A percentile compares a stretch with the other conserved stretches of the same genome.
phyloP scores from a whole-genome alignment of 768 basidiomycete genomes.

The Lactifluus volemus region DNA sequence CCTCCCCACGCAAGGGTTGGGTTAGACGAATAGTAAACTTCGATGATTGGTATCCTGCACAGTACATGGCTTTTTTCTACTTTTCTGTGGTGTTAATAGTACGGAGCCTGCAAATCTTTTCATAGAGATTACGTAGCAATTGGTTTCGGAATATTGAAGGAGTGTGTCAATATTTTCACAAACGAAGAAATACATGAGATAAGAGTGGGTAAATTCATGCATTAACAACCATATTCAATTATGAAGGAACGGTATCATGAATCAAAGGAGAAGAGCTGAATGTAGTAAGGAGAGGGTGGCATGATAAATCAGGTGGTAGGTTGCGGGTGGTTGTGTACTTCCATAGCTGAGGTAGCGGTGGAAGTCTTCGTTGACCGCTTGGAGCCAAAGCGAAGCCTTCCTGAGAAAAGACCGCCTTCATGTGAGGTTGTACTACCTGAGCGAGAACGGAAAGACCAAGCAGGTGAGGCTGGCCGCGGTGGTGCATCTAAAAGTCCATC shows the following conservation, averaged over 20 bases:
- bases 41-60: background rate
- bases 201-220: slow-evolving; percentile 10
- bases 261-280: background rate
- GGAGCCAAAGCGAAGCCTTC: slow-evolving; percentile 70
- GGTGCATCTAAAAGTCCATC: slow-evolving; percentile 46
- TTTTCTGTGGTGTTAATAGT: background rate
- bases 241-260: slow-evolving; percentile 17
- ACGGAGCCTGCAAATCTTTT: background rate
- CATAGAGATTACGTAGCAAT: background rate
- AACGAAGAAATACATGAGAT: slow-evolving; percentile 11
- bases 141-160: slow-evolving; percentile 1
- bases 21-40: background rate
- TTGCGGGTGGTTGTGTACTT: slow-evolving; percentile 2
- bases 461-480: slow-evolving; percentile 63
- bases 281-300: background rate
- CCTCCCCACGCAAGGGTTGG: background rate
- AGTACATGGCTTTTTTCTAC: background rate
- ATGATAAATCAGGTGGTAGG: background rate
- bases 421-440: slow-evolving; percentile 67
- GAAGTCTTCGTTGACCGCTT: slow-evolving; percentile 42
- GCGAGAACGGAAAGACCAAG: slow-evolving; percentile 80
- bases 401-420: slow-evolving; percentile 61
- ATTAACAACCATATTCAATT: slow-evolving; percentile 17
- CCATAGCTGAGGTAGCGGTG: slow-evolving; percentile 14
- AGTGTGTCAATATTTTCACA: slow-evolving; percentile 11